Percentiles rank a stretch among this genome's conserved stretches.
Evolutionary conservation across 305 asterid species (phyloP).

Genomic region (Fraxinus sp.): DNA sequence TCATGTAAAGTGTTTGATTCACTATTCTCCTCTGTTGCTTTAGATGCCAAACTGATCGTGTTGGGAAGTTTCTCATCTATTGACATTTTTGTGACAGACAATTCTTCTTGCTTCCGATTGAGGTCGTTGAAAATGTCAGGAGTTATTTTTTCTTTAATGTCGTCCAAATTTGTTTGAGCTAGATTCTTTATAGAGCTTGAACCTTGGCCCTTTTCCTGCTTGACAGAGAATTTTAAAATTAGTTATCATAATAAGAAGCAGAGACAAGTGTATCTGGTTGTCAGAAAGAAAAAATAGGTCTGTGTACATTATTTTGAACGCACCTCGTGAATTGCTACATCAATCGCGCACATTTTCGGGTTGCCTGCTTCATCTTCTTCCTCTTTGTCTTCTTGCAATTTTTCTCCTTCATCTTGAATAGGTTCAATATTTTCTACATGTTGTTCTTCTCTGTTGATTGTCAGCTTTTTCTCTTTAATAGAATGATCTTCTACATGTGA

Average conservation of each 20-base stretch:
- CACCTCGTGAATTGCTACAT: background rate
- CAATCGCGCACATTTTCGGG: constrained; percentile 20
- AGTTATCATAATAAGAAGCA: constrained; percentile 14
- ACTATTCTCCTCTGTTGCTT: constrained; percentile 25
- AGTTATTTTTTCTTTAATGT: constrained; percentile 35
- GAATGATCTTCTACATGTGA: constrained; percentile 16
- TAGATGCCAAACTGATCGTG: constrained; percentile 32
- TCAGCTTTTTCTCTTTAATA: constrained; percentile 30
- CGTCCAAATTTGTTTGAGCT: constrained; percentile 24
- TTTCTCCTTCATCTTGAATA: constrained; percentile 29
- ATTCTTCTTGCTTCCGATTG: constrained; percentile 28
- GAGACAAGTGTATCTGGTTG: background rate
- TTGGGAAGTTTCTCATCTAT: constrained; percentile 31
- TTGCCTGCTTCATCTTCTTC: constrained; percentile 38
- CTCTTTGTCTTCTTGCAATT: constrained; percentile 27
- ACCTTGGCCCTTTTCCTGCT: background rate
- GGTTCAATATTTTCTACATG: constrained; percentile 22
- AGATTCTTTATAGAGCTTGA: background rate
- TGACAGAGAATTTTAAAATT: background rate
- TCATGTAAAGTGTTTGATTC: constrained; percentile 17
- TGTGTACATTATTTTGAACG: background rate
- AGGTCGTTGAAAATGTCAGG: constrained; percentile 17
- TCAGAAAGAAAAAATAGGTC: background rate
- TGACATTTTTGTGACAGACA: constrained; percentile 23
- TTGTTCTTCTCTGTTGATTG: constrained; percentile 28